A percentile compares a stretch with the other conserved stretches of the same genome.
Conservation (phyloP, 306 rosid species). For the Sicyos baderoa region DNA sequence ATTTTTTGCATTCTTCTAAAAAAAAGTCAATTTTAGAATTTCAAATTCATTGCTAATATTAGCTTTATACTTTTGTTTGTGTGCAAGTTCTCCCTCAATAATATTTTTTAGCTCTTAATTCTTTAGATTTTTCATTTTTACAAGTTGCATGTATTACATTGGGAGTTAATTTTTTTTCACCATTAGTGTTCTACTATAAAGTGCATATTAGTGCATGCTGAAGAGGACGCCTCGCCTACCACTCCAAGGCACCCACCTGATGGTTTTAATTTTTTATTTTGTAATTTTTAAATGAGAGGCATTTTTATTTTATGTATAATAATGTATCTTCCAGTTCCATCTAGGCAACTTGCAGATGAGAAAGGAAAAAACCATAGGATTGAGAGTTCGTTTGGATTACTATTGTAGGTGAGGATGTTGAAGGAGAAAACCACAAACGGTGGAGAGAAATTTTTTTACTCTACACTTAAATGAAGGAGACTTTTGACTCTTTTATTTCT, state of each 20-base stretch:
- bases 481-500: neutral
- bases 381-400: too few relatives aligned
- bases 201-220: neutral
- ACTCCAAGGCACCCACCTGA: neutral
- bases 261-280: neutral
- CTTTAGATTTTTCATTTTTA: neutral
- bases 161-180: neutral
- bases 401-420: neutral
- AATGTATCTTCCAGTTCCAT: neutral
- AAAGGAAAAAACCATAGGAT: neutral
- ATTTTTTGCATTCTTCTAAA: neutral
- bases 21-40: neutral
- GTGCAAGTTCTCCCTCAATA: neutral
- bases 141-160: neutral
- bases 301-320: neutral
- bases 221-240: neutral
- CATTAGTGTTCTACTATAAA: neutral
- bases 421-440: neutral
- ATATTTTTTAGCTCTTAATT: neutral
- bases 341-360: neutral
- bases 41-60: neutral
- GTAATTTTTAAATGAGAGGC: neutral
- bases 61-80: slow-evolving; percentile 1
- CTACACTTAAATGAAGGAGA: neutral
- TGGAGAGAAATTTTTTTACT: neutral